Conservation (phyloP, 805 yeast genomes). For the Starmerella sp. region DNA sequence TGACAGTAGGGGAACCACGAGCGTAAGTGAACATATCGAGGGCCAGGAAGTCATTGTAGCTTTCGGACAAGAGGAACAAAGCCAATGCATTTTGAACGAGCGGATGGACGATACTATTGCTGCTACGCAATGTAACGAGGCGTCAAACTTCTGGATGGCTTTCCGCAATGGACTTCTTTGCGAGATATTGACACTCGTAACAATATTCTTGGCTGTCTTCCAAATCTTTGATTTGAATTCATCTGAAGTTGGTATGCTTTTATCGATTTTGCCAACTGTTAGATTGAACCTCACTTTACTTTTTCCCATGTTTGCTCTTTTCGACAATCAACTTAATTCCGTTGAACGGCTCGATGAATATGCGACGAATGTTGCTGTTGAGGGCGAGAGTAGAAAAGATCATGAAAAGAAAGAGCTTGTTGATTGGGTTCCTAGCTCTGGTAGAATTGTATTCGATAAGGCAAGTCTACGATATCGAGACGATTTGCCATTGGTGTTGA, state of each 20-base stretch:
- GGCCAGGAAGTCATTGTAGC: conserved; percentile 58
- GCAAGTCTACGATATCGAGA: conserved; percentile 55
- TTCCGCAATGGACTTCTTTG: conserved; percentile 48
- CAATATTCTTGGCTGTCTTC: conserved; percentile 48
- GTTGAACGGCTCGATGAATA: conserved; percentile 59
- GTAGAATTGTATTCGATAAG: conserved; percentile 44
- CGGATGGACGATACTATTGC: conserved; percentile 53
- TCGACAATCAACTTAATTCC: conserved; percentile 64
- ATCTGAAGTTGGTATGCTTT: conserved; percentile 52
- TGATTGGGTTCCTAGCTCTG: conserved; percentile 51
- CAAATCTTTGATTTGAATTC: conserved; percentile 48
- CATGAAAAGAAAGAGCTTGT: conserved; percentile 38
- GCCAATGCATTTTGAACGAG: conserved; percentile 36
- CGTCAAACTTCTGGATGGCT: conserved; percentile 62
- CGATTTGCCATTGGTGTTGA: conserved; percentile 53
- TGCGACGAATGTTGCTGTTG: conserved; percentile 38
- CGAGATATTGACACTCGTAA: conserved; percentile 38
- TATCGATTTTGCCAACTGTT: conserved; percentile 46
- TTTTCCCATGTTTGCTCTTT: conserved; percentile 51
- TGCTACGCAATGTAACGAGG: conserved; percentile 49
- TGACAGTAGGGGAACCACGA: conserved; percentile 56
- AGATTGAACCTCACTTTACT: conserved; percentile 46
- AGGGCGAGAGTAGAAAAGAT: conserved; percentile 59
- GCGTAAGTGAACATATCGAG: conserved; percentile 54
- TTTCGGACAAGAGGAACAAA: conserved; percentile 38